Conservation (phyloP, 1,284 basidiomycete species). For the Pisolithus thermaeus region DNA sequence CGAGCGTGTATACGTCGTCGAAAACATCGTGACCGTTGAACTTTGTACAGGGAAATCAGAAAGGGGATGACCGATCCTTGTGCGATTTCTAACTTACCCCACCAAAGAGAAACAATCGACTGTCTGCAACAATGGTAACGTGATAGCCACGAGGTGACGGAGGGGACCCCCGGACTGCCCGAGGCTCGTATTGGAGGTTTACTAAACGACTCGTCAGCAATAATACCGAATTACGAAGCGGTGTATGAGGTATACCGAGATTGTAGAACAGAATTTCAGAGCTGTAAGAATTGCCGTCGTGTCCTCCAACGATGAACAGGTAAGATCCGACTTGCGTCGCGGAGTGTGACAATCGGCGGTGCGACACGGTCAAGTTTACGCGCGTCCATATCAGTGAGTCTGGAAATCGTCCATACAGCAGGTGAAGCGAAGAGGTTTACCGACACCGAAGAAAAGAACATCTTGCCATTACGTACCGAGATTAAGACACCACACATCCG, state of each 20-base stretch:
- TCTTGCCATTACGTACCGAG: constrained; percentile 49
- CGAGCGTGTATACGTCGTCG: constrained; percentile 81
- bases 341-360: constrained; percentile 80
- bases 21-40: constrained; percentile 79
- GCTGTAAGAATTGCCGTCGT: constrained; percentile 75
- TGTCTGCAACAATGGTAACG: constrained; percentile 75
- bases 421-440: constrained; percentile 4
- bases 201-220: constrained; percentile 31
- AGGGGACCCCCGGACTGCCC: constrained; percentile 58
- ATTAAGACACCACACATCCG: constrained; percentile 84
- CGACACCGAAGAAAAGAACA: constrained; percentile 7
- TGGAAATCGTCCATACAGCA: constrained; percentile 22
- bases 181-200: constrained; percentile 60
- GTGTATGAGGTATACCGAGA: constrained; percentile 50
- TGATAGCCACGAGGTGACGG: constrained; percentile 81
- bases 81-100: constrained; percentile 39
- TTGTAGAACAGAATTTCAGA: constrained; percentile 83
- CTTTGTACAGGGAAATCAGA: constrained; percentile 1
- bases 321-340: constrained; percentile 92
- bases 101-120: constrained; percentile 80
- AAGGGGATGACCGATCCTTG: background rate
- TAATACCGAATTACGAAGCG: background rate
- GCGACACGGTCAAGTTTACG: constrained; percentile 47
- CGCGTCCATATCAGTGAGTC: constrained; percentile 70
- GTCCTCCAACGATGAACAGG: constrained; percentile 85